Base-by-base conservation (phyloP, 2,329 filamentous ascomycete species). In the Colletotrichum spaethianum region DNA sequence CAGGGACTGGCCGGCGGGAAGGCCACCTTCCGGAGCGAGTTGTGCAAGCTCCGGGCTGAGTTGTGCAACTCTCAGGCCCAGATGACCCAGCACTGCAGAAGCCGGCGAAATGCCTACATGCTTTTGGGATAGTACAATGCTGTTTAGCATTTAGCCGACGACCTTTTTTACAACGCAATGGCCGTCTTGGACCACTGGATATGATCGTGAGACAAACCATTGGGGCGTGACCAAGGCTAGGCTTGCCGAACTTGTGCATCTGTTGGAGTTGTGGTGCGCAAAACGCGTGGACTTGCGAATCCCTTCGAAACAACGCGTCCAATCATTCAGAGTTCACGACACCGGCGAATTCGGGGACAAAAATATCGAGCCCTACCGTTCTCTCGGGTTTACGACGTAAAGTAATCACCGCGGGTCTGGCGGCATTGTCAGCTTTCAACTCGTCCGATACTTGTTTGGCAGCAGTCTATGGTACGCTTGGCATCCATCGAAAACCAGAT, bases 21-120 rank as follows among this genome's bases (percentile, higher is more conserved):
- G 18, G 40, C 67, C 38, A 61, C 14, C 40, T 40, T 70, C 67
- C 67, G 67, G 63, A 20, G 18, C 20, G 33, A 67, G 28, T 71
- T 71, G 44, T 71, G 68, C 56, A 71, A 48, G 46, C 2, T 50
- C 50, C 56, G 28, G 61, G 20, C 36, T 31, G 38, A 38, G 8
- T 71, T 62, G 61, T 71, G 56, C 68, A 70, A 67, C 18, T 20
- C 23, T 26, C 20, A 12, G 44, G 20, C 26, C 26, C 57, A 44
- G 55, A 53, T 66, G 67, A 66, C 63, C 63, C 66, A 23, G 33
- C 50, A 16, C 33, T 44, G n/a, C 31, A 46, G 23, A n/a, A 44
- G n/a, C n/a, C 16, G 48, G 28, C 38, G 20, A 20, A 28, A 26
- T 42, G 31, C 40, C 53, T 36, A 28, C 26, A 26, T 38, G n/a